Evolutionary conservation across 768 basidiomycete species (phyloP).

Genomic region (Termitomyces sp.): DNA sequence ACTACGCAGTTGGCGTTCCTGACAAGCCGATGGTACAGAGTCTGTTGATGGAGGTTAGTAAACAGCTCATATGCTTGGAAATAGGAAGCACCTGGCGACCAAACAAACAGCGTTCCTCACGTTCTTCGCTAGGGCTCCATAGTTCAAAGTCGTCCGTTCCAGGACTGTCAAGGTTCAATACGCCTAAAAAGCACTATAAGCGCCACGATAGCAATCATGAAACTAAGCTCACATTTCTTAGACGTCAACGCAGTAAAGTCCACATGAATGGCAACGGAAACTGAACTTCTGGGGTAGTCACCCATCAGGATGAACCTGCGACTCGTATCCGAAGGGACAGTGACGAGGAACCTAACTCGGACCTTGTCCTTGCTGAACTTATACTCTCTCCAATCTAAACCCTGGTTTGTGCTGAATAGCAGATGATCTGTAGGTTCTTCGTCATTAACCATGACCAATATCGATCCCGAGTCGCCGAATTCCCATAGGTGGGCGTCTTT

Average conservation of each 20-base stretch:
- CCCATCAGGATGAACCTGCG: conserved; percentile 88
- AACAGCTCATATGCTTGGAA: not conserved
- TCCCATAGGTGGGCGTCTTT: conserved; percentile 98
- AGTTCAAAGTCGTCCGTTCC: conserved; percentile 90
- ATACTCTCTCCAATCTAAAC: conserved; percentile 82
- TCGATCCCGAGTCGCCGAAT: conserved; percentile 94
- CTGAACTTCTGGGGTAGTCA: conserved; percentile 36
- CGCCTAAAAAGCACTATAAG: conserved; percentile 40
- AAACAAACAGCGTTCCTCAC: conserved; percentile 87
- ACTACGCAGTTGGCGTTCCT: conserved; percentile 80
- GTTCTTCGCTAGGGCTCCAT: conserved; percentile 91
- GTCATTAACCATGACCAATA: conserved; percentile 92
- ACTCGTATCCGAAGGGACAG: conserved; percentile 87
- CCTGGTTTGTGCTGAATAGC: conserved; percentile 87
- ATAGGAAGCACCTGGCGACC: conserved; percentile 66
- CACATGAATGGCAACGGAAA: conserved; percentile 71
- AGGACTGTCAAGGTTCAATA: conserved; percentile 63
- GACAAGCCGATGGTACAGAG: conserved; percentile 84
- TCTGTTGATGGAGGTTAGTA: conserved; percentile 35
- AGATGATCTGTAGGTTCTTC: conserved; percentile 89
- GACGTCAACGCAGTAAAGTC: conserved; percentile 81
- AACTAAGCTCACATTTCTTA: conserved; percentile 56
- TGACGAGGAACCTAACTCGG: conserved; percentile 71
- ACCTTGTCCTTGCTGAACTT: conserved; percentile 71
- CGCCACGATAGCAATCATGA: not conserved